phyloP scores from a whole-genome alignment of 345 rosid genomes.

The Camelina neglecta region DNA sequence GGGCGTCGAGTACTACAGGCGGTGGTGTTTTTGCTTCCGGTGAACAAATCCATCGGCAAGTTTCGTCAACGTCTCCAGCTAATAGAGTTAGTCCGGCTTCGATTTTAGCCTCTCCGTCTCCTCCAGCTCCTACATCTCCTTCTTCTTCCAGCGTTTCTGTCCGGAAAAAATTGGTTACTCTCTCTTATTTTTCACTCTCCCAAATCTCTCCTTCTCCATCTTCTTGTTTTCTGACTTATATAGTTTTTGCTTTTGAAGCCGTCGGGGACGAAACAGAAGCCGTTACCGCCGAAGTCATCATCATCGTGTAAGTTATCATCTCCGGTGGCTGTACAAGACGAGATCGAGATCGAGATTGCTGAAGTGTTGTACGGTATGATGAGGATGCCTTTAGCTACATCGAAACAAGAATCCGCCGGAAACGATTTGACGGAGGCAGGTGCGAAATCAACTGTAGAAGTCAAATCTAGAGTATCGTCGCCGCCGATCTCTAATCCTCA shows the following conservation, averaged over 20 bases:
- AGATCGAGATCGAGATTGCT: slow-evolving; percentile 98
- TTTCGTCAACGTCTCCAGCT: slow-evolving; percentile 86
- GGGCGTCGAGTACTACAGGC: slow-evolving; percentile 65
- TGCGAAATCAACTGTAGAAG: slow-evolving; percentile 39
- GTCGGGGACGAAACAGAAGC: slow-evolving; percentile 74
- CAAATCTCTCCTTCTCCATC: background rate
- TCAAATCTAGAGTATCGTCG: slow-evolving; percentile 84
- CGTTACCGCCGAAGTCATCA: slow-evolving; percentile 70
- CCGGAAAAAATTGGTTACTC: slow-evolving; percentile 82
- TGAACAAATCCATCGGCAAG: slow-evolving; percentile 74
- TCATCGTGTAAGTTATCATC: slow-evolving; percentile 57
- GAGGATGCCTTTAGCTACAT: slow-evolving; percentile 78
- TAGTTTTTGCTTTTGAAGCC: slow-evolving; percentile 56
- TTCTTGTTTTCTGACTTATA: slow-evolving; percentile 7
- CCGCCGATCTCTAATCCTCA: slow-evolving; percentile 88
- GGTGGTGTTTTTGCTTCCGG: slow-evolving; percentile 53
- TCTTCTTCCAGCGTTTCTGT: slow-evolving; percentile 84
- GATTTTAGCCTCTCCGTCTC: slow-evolving; percentile 66
- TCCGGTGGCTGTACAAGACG: slow-evolving; percentile 68
- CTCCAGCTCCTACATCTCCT: slow-evolving; percentile 72
- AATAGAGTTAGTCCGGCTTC: slow-evolving; percentile 57
- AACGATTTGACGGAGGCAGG: slow-evolving; percentile 52
- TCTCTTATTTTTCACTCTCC: background rate
- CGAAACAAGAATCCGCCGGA: slow-evolving; percentile 61
- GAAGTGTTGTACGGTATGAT: slow-evolving; percentile 91